Percentiles rank a stretch among this genome's conserved stretches.
phyloP scores from a whole-genome alignment of 495 filamentous ascomycete species.

The Friedmanniomyces simplex region DNA sequence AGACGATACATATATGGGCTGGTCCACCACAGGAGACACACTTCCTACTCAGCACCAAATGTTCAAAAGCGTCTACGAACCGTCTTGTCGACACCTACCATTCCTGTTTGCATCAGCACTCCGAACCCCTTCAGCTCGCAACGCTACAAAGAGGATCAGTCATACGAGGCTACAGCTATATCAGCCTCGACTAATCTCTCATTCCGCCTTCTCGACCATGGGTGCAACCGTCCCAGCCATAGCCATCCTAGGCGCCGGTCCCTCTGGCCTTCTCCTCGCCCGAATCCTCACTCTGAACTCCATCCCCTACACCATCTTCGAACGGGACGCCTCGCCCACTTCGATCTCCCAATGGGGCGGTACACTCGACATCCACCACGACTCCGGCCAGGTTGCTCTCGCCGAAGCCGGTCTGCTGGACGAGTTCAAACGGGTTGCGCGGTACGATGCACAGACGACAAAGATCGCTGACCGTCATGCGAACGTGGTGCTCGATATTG shows the following conservation, averaged over 20 bases:
- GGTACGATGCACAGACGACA: conserved; percentile 41
- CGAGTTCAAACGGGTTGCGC: conserved; percentile 35
- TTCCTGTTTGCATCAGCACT: too few species aligned
- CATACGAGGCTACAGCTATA: neutral
- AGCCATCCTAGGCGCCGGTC: conserved; percentile 50
- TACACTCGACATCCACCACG: conserved; percentile 44
- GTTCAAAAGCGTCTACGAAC: neutral
- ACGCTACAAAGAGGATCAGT: neutral
- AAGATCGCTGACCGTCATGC: conserved; percentile 27
- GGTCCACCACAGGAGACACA: neutral
- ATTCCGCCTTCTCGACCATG: neutral
- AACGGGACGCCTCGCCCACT: conserved; percentile 36
- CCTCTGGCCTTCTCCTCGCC: conserved; percentile 45
- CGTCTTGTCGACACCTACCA: too few species aligned
- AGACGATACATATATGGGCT: too few species aligned
- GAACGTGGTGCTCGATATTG: neutral
- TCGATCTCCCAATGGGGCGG: conserved; percentile 38
- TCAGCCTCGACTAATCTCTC: neutral
- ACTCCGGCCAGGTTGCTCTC: conserved; percentile 42
- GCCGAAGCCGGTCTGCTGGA: conserved; percentile 40
- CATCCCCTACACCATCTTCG: conserved; percentile 39
- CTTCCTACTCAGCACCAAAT: neutral
- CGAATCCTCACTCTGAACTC: conserved; percentile 38
- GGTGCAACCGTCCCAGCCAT: conserved; percentile 26
- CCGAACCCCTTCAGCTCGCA: too few species aligned